Evolutionary conservation across 2,329 filamentous ascomycete genomes (phyloP).

Genomic region (Apiospora phragmitis): DNA sequence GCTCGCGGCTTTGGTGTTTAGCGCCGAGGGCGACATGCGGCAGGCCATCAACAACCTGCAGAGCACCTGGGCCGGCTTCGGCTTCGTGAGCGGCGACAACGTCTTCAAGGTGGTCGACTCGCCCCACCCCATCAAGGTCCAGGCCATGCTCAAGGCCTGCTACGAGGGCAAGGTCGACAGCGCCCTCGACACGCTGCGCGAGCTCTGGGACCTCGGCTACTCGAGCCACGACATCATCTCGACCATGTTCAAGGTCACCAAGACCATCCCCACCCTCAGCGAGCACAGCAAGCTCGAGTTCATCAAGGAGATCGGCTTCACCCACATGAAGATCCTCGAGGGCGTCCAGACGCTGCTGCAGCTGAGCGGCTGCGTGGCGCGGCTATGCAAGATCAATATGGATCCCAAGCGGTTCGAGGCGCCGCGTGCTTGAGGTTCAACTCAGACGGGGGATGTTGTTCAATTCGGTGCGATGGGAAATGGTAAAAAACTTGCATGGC

Average conservation of each 20-base stretch:
- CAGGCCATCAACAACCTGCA: conserved; percentile 99
- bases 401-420: conserved; percentile 75
- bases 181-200: conserved; percentile 81
- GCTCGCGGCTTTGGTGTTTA: conserved; percentile 93
- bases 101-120: conserved; percentile 98
- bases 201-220: conserved; percentile 93
- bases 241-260: conserved; percentile 98
- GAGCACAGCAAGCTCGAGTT: conserved; percentile 97
- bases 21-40: conserved; percentile 96
- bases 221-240: conserved; percentile 99
- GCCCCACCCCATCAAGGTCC: conserved; percentile 96
- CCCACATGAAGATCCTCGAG: conserved; percentile 98
- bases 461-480: conserved; percentile 1
- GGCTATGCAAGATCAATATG: conserved; percentile 96
- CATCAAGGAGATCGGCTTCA: conserved; percentile 98
- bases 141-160: conserved; percentile 97
- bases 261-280: conserved; percentile 87
- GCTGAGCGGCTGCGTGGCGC: conserved; percentile 86
- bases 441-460: conserved; percentile 31
- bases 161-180: conserved; percentile 89
- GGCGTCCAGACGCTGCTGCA: conserved; percentile 94
- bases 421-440: neutral
- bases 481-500: conserved; percentile 26
- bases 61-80: conserved; percentile 89
- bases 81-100: conserved; percentile 95